Base-by-base conservation (phyloP, 2,329 filamentous ascomycete genomes). In the Chrysoporthe cubensis region DNA sequence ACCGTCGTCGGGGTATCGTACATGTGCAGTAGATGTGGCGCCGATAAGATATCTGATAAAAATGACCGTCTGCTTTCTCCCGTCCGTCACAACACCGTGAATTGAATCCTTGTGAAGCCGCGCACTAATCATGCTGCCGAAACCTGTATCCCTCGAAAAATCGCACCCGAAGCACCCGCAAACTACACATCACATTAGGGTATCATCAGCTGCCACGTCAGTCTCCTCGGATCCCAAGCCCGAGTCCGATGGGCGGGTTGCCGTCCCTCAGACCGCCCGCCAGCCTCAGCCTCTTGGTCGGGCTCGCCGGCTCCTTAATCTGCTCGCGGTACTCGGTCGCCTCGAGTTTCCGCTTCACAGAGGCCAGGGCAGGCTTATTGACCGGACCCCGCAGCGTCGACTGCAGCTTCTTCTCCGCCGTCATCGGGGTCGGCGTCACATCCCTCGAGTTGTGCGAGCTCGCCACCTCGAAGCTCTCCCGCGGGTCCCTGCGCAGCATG, bases 401-500 rank as follows among this genome's bases (percentile, higher is more conserved):
- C 72, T 87, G 84, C 70, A 85, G 76, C 69, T 80, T 81, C 73
- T 80, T 81, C 70, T 86, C 84, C 1, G 78, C 75, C 16, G 81
- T 83, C 3, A 77, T 75, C 7, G 82, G 79, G 1, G 76, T 76
- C 1, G 83, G 82, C 9, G 82, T 82, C 21, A 71, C 81, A 58
- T 84, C 82, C 37, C 81, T 78, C 16, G 80, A 82, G 7, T 75
- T 80, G 1, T 76, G 76, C 1, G 83, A 81, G 68, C 78, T 79
- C 0, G 80, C 81, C 3, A 84, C 79, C 54, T 86, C 85, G 34
- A 86, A 85, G 70, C 83, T 85, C 74, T 84, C 80, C 11, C 83
- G 80, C 1, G 84, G 79, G 62, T 87, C 83, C 48, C 87, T 84
- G 18, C 90, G 89, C 70, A 93, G 84, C 88, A 95, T 89, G 72